phyloP scores from a whole-genome alignment of 768 basidiomycete genomes.

The Gyrodon lividus region DNA sequence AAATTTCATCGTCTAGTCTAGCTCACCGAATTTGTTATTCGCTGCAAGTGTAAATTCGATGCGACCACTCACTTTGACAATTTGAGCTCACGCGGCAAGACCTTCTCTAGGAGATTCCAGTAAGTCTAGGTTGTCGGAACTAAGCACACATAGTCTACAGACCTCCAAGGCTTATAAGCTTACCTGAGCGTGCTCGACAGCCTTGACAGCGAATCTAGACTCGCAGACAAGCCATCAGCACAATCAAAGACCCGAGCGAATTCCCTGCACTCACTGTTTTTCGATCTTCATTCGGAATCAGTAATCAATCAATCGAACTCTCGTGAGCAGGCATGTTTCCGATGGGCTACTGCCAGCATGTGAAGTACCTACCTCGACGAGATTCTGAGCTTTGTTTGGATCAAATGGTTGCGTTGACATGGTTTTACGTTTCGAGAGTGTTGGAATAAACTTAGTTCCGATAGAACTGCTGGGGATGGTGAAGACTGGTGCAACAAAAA shows the following conservation, averaged over 20 bases:
- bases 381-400: slow-evolving; percentile 89
- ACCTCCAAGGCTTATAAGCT: slow-evolving; percentile 23
- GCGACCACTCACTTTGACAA: slow-evolving; percentile 68
- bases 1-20: slow-evolving; percentile 91
- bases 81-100: slow-evolving; percentile 71
- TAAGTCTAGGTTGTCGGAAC: slow-evolving; percentile 64
- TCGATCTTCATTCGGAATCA: slow-evolving; percentile 64
- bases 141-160: slow-evolving; percentile 2
- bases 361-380: slow-evolving; percentile 64
- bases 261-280: slow-evolving; percentile 71
- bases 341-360: slow-evolving; percentile 8
- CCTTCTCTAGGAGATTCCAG: slow-evolving; percentile 87
- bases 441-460: not conserved
- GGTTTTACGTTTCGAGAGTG: slow-evolving; percentile 22
- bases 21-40: slow-evolving; percentile 19
- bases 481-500: not conserved
- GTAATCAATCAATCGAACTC: slow-evolving; percentile 5
- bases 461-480: not conserved
- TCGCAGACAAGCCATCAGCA: slow-evolving; percentile 12
- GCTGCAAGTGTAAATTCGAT: slow-evolving; percentile 1
- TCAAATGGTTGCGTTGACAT: slow-evolving; percentile 67
- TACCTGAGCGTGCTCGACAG: slow-evolving; percentile 95
- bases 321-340: slow-evolving; percentile 20
- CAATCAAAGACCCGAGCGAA: not conserved
- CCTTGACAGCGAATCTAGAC: slow-evolving; percentile 60